Base-by-base conservation (phyloP, 2,329 filamentous ascomycete genomes). In the Lecanicillium sp. region DNA sequence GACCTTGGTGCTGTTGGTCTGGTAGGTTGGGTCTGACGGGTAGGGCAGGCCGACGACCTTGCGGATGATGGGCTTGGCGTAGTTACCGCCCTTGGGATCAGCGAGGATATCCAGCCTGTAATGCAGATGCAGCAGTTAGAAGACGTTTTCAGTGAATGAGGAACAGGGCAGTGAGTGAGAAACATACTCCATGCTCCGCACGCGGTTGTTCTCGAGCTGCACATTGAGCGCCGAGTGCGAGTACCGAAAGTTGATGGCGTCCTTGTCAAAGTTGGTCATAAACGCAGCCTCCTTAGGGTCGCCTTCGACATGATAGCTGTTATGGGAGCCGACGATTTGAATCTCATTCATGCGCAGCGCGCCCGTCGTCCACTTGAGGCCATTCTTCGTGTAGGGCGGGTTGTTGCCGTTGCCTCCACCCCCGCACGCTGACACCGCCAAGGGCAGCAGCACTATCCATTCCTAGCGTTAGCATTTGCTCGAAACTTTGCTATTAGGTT, bases 301-400 rank as follows among this genome's bases (percentile, higher is more conserved):
- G 17, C 65, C 54, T 44, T 72, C 68, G 29, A 62, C 57, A 43
- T 73, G 69, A 51, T 72, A 73, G 44, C 62, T 67, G 51, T 72
- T 72, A 50, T 72, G 69, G 0, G 68, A 69, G 45, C 68, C 69
- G 28, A 71, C 53, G 30, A 72, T 62, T 47, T 72, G 69, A 33
- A 72, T 64, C 33, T 72, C 66, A 50, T 72, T 72, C 56, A 73
- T 63, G 36, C 66, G 68, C 36, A 71, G 50, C 13, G 44, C 41
- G 17, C 46, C 42, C 13, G 46, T 30, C 12, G 55, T 49, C 58
- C 58, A 61, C 15, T 44, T 53, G 20, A 60, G 54, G 32, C 51
- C 51, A 38, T 58, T 58, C 29, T 46, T 48, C 20, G 47, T 49
- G 44, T 54, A 52, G 11, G 17, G 18, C 15, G 36, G 18, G 12